phyloP scores from a whole-genome alignment of 129 eudicot genomes.

The Pulicaria dysenterica region DNA sequence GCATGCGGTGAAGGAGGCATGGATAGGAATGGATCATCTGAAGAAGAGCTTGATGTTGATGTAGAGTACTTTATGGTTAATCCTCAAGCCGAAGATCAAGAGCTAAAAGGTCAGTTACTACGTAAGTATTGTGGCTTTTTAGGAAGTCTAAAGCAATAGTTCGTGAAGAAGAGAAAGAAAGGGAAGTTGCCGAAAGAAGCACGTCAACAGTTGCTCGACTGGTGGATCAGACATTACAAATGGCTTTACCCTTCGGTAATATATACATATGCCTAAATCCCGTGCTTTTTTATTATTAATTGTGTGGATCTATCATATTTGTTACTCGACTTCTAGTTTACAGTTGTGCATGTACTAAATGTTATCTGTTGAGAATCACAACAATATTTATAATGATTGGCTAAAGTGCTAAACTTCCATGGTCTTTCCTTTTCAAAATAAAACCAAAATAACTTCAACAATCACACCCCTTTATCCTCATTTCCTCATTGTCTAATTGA shows the following conservation, averaged over 20 bases:
- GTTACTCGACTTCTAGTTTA: too few species aligned
- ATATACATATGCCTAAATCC: not conserved
- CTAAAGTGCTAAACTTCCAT: too few species aligned
- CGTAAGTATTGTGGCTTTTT: slow-evolving; percentile 93
- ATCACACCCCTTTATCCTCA: not conserved
- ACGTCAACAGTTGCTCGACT: slow-evolving; percentile 86
- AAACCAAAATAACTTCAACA: too few species aligned
- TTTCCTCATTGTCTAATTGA: not conserved
- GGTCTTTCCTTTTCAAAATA: too few species aligned
- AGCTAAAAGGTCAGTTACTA: slow-evolving; percentile 82
- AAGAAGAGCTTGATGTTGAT: slow-evolving; percentile 63
- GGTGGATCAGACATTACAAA: slow-evolving; percentile 98
- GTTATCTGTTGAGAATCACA: too few species aligned
- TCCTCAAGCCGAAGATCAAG: slow-evolving; percentile 92
- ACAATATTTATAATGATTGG: too few species aligned
- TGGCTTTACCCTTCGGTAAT: slow-evolving; percentile 97
- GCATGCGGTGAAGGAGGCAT: slow-evolving; percentile 61
- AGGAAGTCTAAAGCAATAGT: slow-evolving; percentile 91
- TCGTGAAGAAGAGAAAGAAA: slow-evolving; percentile 94
- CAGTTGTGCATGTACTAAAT: too few species aligned
- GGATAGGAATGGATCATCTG: slow-evolving; percentile 78
- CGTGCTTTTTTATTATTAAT: not conserved
- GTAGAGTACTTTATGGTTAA: slow-evolving; percentile 60
- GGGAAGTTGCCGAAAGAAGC: slow-evolving; percentile 99
- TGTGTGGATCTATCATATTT: too few species aligned